These are phyloP conservation scores for Yamadazyma sp. DNA, from an alignment of 1,139 yeast genomes.

Conservation along the genomic window DNA sequence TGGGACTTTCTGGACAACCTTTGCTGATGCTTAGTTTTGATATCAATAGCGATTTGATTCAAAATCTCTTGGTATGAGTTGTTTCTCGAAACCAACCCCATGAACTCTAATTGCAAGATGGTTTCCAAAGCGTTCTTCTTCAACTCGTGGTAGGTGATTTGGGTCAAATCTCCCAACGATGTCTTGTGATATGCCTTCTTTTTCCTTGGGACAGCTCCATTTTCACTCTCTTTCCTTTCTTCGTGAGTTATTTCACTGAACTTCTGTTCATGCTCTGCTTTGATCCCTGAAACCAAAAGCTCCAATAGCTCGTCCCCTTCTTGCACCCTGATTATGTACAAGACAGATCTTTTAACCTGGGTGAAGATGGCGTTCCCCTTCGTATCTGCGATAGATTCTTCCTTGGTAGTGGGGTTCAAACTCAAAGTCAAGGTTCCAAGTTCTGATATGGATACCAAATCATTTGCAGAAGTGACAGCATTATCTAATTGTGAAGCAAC, in stretches of 20 bases:
- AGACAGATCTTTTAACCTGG: slow-evolving; percentile 77
- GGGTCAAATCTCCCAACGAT: slow-evolving; percentile 54
- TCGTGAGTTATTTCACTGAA: slow-evolving; percentile 55
- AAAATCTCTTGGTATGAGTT: slow-evolving; percentile 78
- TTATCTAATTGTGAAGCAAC: slow-evolving; percentile 34
- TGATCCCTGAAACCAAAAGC: slow-evolving; percentile 69
- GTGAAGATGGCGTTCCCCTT: slow-evolving; percentile 60
- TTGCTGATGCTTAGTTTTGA: slow-evolving; percentile 74
- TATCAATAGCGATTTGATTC: slow-evolving; percentile 83
- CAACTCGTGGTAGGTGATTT: slow-evolving; percentile 67
- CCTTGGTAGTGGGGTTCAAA: slow-evolving; percentile 53
- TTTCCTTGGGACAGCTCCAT: slow-evolving; percentile 17
- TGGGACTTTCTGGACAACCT: slow-evolving; percentile 64
- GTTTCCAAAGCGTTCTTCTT: slow-evolving; percentile 77
- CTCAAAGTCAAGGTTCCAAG: slow-evolving; percentile 38
- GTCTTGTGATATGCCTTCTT: slow-evolving; percentile 39
- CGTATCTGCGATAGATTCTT: slow-evolving; percentile 42
- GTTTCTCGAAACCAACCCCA: slow-evolving; percentile 64
- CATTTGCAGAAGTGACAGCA: slow-evolving; percentile 38
- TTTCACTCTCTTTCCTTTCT: slow-evolving; percentile 39
- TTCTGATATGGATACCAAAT: slow-evolving; percentile 42
- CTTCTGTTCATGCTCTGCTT: slow-evolving; percentile 62
- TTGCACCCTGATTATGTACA: slow-evolving; percentile 82
- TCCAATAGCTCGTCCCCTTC: slow-evolving; percentile 72
- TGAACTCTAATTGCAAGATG: slow-evolving; percentile 70